Evolutionary conservation across 1,139 yeast genomes (phyloP).

Genomic region (Geotrichum fermentans): DNA sequence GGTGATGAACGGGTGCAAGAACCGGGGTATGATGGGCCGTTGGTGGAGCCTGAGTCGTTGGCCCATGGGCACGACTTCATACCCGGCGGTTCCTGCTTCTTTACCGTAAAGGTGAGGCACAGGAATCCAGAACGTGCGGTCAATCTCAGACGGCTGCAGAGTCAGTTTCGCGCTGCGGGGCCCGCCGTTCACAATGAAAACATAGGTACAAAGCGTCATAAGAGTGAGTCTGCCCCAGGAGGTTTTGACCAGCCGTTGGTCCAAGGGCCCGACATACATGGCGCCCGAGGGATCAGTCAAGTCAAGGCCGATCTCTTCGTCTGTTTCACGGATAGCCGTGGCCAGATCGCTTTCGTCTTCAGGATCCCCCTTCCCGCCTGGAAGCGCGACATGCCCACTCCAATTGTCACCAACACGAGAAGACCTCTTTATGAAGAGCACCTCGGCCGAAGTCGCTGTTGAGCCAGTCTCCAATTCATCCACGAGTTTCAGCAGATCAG

Average conservation of each 20-base stretch:
- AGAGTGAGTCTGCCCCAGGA: slow-evolving; percentile 36
- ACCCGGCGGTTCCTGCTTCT: slow-evolving; percentile 23
- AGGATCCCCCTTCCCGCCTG: slow-evolving; percentile 41
- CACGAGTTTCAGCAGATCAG: slow-evolving; percentile 1
- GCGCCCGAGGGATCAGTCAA: slow-evolving; percentile 19
- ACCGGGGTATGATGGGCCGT: slow-evolving; percentile 23
- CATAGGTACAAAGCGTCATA: slow-evolving; percentile 39
- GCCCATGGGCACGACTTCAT: slow-evolving; percentile 29
- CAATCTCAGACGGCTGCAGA: slow-evolving; percentile 37
- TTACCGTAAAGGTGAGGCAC: slow-evolving; percentile 27
- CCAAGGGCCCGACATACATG: slow-evolving; percentile 35
- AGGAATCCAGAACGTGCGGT: slow-evolving; percentile 41
- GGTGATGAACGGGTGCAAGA: slow-evolving; percentile 23
- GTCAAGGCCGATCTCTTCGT: slow-evolving; percentile 41
- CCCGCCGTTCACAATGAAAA: slow-evolving; percentile 28
- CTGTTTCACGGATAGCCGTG: slow-evolving; percentile 39
- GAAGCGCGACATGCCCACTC: slow-evolving; percentile 43
- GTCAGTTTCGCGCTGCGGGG: slow-evolving; percentile 26
- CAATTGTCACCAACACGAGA: slow-evolving; percentile 38
- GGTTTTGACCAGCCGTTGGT: slow-evolving; percentile 37
- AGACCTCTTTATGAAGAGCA: slow-evolving; percentile 40
- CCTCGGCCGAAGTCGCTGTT: slow-evolving; percentile 25
- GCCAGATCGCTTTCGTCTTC: slow-evolving; percentile 35
- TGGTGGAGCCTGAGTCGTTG: slow-evolving; percentile 28
- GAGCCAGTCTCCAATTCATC: not conserved